Evolutionary conservation across 345 rosid species (phyloP), one percentile per base, ranked within the genome.

Genomic region (Noccaea bulbosa): DNA sequence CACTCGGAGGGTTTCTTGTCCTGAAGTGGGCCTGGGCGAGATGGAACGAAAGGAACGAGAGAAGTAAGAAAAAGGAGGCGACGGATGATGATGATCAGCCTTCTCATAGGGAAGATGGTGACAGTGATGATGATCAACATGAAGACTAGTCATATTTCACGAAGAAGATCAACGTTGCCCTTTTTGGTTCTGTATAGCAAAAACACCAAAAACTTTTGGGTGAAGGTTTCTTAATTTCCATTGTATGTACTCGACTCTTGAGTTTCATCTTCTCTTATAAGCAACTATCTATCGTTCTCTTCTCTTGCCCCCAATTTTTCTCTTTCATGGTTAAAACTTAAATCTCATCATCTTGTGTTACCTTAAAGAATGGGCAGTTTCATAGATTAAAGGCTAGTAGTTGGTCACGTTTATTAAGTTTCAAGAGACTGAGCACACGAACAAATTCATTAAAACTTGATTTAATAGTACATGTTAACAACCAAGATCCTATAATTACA

Each of bases 21-120:
- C 37, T 88, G 72, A 85, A 77, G 67, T 92, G 98, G 98, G 80
- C 83, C 2, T 86, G 92, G 96, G 92, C 95, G 11, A 86, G 92
- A 73, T 90, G 93, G 96, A 82, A 82, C 15, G 96, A 90, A 81
- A 83, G 96, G 78, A 84, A 85, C 54, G 88, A 84, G 67, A 82
- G 85, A 80, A 77, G 64, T 39, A 78, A 64, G 54, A 79, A 80
- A 65, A 83, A 83, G 78, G 77, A 80, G 11, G 55, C 69, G 0
- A 11, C 74, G 0, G 86, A 69, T 8, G 81, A 78, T 27, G 74
- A 69, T 44, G 78, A 67, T 47, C 77, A 62, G 20, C 54, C 69
- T 62, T 45, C 75, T 62, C 64, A 54, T 14, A 49, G 2, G 3
- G 48, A 39, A 17, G 63, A 34, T 7, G 64, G 47, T 37, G 68